Base-by-base conservation (phyloP, 306 rosid species). In the Castanea sativa region DNA sequence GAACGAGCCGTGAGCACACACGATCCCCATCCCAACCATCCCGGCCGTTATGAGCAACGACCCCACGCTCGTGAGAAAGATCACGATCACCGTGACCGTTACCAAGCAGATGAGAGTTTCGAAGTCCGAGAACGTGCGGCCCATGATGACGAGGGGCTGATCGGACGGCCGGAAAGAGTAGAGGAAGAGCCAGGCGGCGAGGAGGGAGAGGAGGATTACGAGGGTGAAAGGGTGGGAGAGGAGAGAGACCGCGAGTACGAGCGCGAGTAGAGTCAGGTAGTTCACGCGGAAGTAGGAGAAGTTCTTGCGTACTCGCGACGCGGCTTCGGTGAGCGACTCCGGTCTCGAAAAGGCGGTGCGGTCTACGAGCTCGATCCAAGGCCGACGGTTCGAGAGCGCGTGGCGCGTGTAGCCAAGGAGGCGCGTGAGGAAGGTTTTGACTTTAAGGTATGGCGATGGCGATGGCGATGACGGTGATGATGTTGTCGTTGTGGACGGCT, bases 131-230 rank as follows among this genome's bases (percentile, higher is more conserved):
- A 72, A 78, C 1, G 73, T 20, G 14, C 75, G 80, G 74, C 83
- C 82, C 0, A 76, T 25, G 64, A 87, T 55, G 64, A 85, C 79
- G 3, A 85, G 53, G 23, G 79, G 78, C 73, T 83, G 74, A 71
- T 85, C 92, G 19, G 85, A 68, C n/a, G 75, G 80, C 38, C 87
- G 86, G 78, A 67, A 79, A 18, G 45, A 18, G 80, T 81, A 85
- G 74, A 89, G 72, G 79, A 70, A 81, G 35, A 89, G 55, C 92
- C 87, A 86, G 8, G 82, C 90, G 19, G 78, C 85, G 78, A 76
- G 23, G 35, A 86, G 82, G 53, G 70, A 29, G 3, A 75, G 21
- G 1, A 86, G 70, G 30, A 83, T 64, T 71, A 89, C 51, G 9
- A 89, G 78, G 1, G 87, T 76, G 68, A 81, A 64, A 52, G 90